Conservation (phyloP, 148 eudicot species). For the Pharnaceum exiguum region DNA sequence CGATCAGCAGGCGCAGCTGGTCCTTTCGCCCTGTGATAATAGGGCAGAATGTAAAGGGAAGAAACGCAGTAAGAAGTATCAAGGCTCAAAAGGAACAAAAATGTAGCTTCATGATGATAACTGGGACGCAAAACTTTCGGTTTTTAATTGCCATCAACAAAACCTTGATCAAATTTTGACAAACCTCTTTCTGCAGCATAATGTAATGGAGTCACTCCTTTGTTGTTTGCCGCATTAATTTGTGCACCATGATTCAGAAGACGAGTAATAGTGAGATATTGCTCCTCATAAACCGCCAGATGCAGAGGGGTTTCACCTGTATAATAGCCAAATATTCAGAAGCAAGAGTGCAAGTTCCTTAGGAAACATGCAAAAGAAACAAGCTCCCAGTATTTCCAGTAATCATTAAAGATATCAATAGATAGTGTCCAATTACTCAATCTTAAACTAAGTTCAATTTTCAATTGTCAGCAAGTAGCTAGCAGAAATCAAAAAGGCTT, state of each 20-base stretch:
- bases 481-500: too few relatives aligned
- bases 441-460: too few relatives aligned
- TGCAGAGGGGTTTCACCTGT: conserved; percentile 10
- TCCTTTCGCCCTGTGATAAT: background rate
- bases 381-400: too few relatives aligned
- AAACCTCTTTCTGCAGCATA: conserved; percentile 1
- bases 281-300: background rate
- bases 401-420: too few relatives aligned
- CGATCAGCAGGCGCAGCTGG: conserved; percentile 6
- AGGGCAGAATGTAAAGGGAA: background rate
- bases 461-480: too few relatives aligned
- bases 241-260: conserved; percentile 7
- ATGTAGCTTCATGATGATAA: background rate
- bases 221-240: background rate
- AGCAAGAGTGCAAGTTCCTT: background rate
- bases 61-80: background rate
- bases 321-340: background rate
- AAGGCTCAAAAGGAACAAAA: background rate
- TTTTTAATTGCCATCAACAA: background rate
- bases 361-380: background rate
- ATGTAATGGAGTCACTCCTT: conserved; percentile 1
- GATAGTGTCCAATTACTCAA: too few relatives aligned
- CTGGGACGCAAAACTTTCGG: background rate
- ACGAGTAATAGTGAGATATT: conserved; percentile 6
- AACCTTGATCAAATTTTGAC: background rate